Evolutionary conservation across 352 stramenopile species (phyloP).

Genomic region (Globisporangium emineosum): DNA sequence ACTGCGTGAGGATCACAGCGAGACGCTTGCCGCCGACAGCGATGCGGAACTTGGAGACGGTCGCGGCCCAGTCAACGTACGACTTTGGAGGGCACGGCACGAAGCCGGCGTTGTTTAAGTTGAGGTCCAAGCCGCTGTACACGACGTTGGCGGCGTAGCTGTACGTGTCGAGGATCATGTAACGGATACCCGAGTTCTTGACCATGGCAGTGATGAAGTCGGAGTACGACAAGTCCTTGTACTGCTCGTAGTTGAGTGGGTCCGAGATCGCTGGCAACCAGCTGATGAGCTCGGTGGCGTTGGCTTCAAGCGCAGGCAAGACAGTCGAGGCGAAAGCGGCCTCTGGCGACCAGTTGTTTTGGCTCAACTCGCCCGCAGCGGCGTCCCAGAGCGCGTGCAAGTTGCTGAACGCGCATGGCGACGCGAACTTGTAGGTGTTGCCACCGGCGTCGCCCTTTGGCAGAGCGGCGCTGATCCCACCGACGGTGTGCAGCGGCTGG

Average conservation of each 20-base stretch:
- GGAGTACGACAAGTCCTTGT: constrained; percentile 31
- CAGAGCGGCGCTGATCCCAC: constrained; percentile 39
- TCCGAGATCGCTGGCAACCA: constrained; percentile 31
- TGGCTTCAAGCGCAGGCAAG: constrained; percentile 19
- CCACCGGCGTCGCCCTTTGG: constrained; percentile 51
- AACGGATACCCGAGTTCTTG: constrained; percentile 22
- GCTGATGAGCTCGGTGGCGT: constrained; percentile 48
- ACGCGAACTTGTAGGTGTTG: constrained; percentile 55
- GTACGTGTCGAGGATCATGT: constrained; percentile 47
- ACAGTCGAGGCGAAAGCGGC: constrained; percentile 18
- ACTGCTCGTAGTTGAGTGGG: constrained; percentile 38
- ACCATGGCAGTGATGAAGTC: constrained; percentile 33
- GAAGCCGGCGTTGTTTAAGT: constrained; percentile 9
- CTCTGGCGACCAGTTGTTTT: constrained; percentile 47
- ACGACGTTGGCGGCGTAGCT: constrained; percentile 34
- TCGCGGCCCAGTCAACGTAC: constrained; percentile 33
- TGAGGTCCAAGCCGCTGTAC: constrained; percentile 40
- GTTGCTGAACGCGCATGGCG: constrained; percentile 53
- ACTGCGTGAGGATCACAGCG: constrained; percentile 52
- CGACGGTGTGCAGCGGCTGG: constrained; percentile 56
- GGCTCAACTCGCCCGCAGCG: constrained; percentile 42
- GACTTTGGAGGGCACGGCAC: constrained; percentile 23
- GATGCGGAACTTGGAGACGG: constrained; percentile 46
- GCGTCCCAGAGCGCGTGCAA: constrained; percentile 65
- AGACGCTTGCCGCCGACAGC: constrained; percentile 49